These are phyloP conservation scores for Amanita rimosa DNA, from an alignment of 768 basidiomycete species.

Conservation along the genomic window DNA sequence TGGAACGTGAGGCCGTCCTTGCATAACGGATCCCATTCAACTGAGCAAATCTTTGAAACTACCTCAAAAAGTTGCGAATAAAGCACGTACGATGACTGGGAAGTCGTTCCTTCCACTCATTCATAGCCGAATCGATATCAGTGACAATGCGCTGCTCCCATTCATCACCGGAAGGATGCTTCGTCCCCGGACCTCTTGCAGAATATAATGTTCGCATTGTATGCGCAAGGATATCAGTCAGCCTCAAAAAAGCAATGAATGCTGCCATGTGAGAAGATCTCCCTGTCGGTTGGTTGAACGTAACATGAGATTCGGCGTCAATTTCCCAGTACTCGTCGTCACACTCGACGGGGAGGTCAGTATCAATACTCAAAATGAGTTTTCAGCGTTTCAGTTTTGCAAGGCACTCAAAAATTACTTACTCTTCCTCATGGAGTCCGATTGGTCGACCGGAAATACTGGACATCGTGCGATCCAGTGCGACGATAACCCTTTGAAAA, in stretches of 20 bases:
- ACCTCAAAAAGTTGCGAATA: background rate
- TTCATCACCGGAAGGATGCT: slow-evolving; percentile 36
- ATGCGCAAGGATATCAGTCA: slow-evolving; percentile 53
- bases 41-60: slow-evolving; percentile 10
- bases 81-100: slow-evolving; percentile 39
- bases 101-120: slow-evolving; percentile 50
- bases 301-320: slow-evolving; percentile 26
- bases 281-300: slow-evolving; percentile 52
- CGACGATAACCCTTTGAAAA: slow-evolving; percentile 18
- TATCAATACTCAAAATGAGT: slow-evolving; percentile 37
- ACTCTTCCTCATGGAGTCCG: slow-evolving; percentile 66
- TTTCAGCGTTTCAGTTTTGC: background rate
- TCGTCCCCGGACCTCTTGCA: slow-evolving; percentile 28
- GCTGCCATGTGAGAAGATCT: slow-evolving; percentile 42
- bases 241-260: slow-evolving; percentile 42
- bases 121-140: slow-evolving; percentile 49
- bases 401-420: slow-evolving; percentile 13
- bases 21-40: slow-evolving; percentile 27
- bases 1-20: slow-evolving; percentile 26
- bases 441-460: slow-evolving; percentile 53
- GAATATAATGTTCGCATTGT: slow-evolving; percentile 47
- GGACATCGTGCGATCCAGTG: slow-evolving; percentile 23
- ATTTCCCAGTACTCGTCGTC: slow-evolving; percentile 37
- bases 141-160: slow-evolving; percentile 46
- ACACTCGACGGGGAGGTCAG: slow-evolving; percentile 53